These are phyloP conservation scores for Salix viminalis DNA, from an alignment of 345 rosid species.

Conservation along the genomic window DNA sequence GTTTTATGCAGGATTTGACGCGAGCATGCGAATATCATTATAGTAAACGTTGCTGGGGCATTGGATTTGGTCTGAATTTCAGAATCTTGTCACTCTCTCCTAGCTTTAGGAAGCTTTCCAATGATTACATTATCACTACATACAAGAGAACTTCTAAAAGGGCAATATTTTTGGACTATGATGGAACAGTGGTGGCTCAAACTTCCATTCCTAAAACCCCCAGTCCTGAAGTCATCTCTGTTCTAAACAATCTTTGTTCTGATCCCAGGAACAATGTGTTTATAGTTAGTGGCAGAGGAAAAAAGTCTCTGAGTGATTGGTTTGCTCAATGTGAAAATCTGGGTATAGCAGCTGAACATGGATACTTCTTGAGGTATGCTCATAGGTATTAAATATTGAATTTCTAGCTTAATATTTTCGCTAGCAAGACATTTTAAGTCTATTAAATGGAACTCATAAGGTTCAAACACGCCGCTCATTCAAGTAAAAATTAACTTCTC, in stretches of 20 bases:
- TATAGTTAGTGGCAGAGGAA: slow-evolving; percentile 44
- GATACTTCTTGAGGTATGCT: slow-evolving; percentile 30
- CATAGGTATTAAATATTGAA: neutral
- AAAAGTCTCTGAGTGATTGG: slow-evolving; percentile 34
- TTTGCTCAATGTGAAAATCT: slow-evolving; percentile 30
- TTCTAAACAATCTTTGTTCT: slow-evolving; percentile 31
- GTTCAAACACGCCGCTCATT: neutral
- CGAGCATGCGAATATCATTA: slow-evolving; percentile 36
- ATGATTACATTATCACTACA: slow-evolving; percentile 29
- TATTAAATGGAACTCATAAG: neutral
- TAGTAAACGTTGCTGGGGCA: slow-evolving; percentile 36
- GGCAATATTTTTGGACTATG: slow-evolving; percentile 48
- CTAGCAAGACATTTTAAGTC: neutral
- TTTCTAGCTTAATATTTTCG: neutral
- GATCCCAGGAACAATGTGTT: slow-evolving; percentile 39
- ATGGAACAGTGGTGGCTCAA: slow-evolving; percentile 42
- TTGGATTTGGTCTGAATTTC: slow-evolving; percentile 41
- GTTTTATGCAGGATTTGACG: slow-evolving; percentile 41
- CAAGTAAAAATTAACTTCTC: neutral
- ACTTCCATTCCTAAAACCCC: slow-evolving; percentile 29
- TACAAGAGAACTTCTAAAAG: slow-evolving; percentile 32
- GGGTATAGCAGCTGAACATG: slow-evolving; percentile 50
- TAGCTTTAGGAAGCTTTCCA: slow-evolving; percentile 37
- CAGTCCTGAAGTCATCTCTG: slow-evolving; percentile 23
- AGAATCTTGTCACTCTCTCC: slow-evolving; percentile 39